These are phyloP conservation scores for Aspergillus pseudoterreus DNA, from an alignment of 2,329 filamentous ascomycete genomes.

Conservation along the genomic window DNA sequence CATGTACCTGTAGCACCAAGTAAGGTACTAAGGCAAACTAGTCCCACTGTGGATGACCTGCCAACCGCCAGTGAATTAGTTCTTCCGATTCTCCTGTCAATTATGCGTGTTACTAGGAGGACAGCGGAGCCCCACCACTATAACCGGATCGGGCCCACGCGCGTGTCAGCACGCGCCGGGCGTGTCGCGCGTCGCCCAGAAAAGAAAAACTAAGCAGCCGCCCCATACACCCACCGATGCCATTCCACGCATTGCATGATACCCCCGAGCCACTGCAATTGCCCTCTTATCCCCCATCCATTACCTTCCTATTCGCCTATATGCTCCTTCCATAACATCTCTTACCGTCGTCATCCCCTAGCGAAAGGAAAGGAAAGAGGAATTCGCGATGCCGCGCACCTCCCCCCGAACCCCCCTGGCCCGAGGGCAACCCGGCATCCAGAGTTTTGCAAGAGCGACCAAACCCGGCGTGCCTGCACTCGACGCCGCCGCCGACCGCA, in stretches of 20 bases:
- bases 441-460: conserved; percentile 42
- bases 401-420: conserved; percentile 30
- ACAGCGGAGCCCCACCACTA: conserved; percentile 6
- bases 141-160: conserved; percentile 10
- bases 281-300: conserved; percentile 4
- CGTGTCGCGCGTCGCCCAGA: conserved; percentile 14
- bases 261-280: conserved; percentile 5
- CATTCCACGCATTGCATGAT: conserved; percentile 1
- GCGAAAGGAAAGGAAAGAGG: conserved; percentile 6
- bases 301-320: conserved; percentile 4
- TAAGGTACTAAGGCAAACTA: no score
- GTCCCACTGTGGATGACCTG: no score
- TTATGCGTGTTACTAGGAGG: background rate
- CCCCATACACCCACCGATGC: background rate
- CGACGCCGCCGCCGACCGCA: conserved; percentile 17
- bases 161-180: conserved; percentile 14
- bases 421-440: conserved; percentile 38
- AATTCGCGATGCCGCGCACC: conserved; percentile 30
- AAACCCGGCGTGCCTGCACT: conserved; percentile 32
- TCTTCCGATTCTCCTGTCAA: background rate
- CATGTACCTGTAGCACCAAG: no score
- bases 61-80: no score
- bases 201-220: conserved; percentile 5
- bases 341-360: background rate
- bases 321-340: conserved; percentile 12